Percentiles rank a stretch among this genome's conserved stretches.
phyloP scores from a whole-genome alignment of 495 filamentous ascomycete species.

The Hypoxylon rickii region DNA sequence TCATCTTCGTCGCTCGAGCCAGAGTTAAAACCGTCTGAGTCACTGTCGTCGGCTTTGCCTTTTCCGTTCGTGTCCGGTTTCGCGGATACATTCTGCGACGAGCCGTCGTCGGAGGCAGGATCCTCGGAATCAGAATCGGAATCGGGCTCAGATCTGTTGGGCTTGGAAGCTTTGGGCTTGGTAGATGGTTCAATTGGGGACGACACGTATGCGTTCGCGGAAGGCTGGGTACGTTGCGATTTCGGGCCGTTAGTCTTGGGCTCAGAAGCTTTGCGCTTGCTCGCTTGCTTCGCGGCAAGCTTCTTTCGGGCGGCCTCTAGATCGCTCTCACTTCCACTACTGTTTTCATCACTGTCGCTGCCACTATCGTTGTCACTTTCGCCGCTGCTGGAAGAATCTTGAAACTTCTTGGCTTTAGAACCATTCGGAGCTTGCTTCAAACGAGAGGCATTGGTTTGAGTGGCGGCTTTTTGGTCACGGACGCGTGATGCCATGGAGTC shows the following conservation, averaged over 20 bases:
- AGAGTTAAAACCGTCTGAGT: conserved; percentile 27
- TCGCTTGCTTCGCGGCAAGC: conserved; percentile 27
- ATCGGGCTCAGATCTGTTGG: conserved; percentile 31
- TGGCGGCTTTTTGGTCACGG: conserved; percentile 16
- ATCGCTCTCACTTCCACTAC: conserved; percentile 38
- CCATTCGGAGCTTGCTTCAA: conserved; percentile 19
- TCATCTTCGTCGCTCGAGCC: conserved; percentile 18
- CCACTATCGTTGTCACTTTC: conserved; percentile 21
- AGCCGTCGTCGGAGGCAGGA: conserved; percentile 10
- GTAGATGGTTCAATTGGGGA: neutral
- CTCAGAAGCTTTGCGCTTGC: conserved; percentile 27
- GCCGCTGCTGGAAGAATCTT: conserved; percentile 30
- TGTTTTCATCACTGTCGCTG: conserved; percentile 24
- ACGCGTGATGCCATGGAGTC: conserved; percentile 7
- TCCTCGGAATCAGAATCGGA: conserved; percentile 36
- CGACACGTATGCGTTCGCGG: neutral
- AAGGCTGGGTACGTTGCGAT: conserved; percentile 8
- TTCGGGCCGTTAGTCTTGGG: conserved; percentile 20
- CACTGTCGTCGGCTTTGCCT: conserved; percentile 30
- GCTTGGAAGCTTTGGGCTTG: neutral
- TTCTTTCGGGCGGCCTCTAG: conserved; percentile 38
- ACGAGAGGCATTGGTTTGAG: conserved; percentile 1
- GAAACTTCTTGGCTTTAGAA: conserved; percentile 28
- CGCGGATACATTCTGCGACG: conserved; percentile 7
- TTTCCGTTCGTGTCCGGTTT: conserved; percentile 13